Percentiles rank a stretch among this genome's conserved stretches.
These are phyloP conservation scores for Blastobotrys muscicola DNA, from an alignment of 805 yeast species.

Conservation along the genomic window DNA sequence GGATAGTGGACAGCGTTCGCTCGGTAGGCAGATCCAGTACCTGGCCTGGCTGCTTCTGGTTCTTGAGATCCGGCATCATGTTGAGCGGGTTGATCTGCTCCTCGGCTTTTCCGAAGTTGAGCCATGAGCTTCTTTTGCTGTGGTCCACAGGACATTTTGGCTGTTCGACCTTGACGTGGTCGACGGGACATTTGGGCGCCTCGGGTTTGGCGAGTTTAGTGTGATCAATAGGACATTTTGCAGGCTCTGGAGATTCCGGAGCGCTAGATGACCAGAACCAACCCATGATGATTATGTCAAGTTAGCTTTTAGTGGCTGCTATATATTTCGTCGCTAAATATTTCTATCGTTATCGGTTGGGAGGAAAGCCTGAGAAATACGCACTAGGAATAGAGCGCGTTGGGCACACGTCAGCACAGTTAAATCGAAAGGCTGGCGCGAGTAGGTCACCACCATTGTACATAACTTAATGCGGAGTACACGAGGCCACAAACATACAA, in stretches of 20 bases:
- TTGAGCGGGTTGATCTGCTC: slow-evolving; percentile 62
- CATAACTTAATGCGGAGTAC: too few species aligned
- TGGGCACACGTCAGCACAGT: too few species aligned
- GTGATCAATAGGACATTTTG: slow-evolving; percentile 37
- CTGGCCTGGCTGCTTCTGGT: slow-evolving; percentile 73
- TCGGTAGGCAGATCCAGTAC: slow-evolving; percentile 68
- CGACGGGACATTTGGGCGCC: slow-evolving; percentile 27
- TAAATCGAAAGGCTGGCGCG: too few species aligned
- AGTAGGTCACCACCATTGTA: too few species aligned
- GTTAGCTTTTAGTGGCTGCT: not conserved
- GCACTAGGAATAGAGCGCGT: too few species aligned
- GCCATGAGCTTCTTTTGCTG: slow-evolving; percentile 14
- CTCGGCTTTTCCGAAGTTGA: slow-evolving; percentile 15
- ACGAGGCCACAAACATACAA: not conserved
- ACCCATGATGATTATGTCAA: slow-evolving; percentile 44
- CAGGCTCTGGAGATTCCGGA: slow-evolving; percentile 5
- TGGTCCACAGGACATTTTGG: slow-evolving; percentile 34
- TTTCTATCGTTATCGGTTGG: too few species aligned
- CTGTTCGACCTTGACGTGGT: slow-evolving; percentile 8
- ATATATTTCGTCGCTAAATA: too few species aligned
- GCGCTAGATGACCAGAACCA: slow-evolving; percentile 72
- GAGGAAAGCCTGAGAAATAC: too few species aligned
- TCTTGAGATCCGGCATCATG: slow-evolving; percentile 74
- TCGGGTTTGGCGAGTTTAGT: slow-evolving; percentile 11
- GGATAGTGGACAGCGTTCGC: slow-evolving; percentile 76